A percentile compares a stretch with the other conserved stretches of the same genome.
These are phyloP conservation scores for Aspergillus unguis DNA, from an alignment of 2,329 filamentous ascomycete genomes.

Conservation along the genomic window DNA sequence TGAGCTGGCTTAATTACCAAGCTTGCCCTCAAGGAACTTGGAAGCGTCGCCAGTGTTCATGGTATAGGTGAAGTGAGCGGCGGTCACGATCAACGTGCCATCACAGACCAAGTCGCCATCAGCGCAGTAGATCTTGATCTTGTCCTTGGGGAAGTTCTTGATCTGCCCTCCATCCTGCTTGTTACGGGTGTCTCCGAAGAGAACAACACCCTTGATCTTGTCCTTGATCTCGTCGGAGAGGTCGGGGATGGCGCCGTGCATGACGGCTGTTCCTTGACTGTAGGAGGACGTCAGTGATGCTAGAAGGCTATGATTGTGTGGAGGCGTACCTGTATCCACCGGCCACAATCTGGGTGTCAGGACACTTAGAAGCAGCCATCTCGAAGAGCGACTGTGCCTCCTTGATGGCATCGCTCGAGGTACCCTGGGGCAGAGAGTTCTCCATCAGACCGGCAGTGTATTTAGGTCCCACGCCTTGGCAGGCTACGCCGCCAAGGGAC, in stretches of 20 bases:
- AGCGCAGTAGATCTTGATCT: conserved; percentile 49
- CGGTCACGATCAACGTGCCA: conserved; percentile 42
- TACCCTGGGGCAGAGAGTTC: conserved; percentile 41
- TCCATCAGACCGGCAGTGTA: conserved; percentile 39
- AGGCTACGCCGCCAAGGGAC: conserved; percentile 22
- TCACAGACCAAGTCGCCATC: conserved; percentile 49
- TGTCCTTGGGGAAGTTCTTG: conserved; percentile 40
- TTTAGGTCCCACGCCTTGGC: conserved; percentile 46
- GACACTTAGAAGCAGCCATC: conserved; percentile 45
- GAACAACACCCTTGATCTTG: conserved; percentile 40
- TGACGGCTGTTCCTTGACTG: conserved; percentile 46
- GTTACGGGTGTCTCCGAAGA: conserved; percentile 46
- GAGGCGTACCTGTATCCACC: conserved; percentile 33
- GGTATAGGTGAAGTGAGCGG: conserved; percentile 39
- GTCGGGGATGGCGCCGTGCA: conserved; percentile 38
- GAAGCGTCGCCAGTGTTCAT: conserved; percentile 30
- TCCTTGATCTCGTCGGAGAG: conserved; percentile 27
- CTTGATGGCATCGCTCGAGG: conserved; percentile 33
- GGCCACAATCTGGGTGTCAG: conserved; percentile 43
- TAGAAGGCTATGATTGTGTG: not conserved
- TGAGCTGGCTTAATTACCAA: conserved; percentile 13
- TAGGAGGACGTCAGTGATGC: not conserved
- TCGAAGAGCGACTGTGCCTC: conserved; percentile 44
- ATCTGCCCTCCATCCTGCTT: conserved; percentile 39
- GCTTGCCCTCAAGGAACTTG: conserved; percentile 14